Percentiles rank a stretch among this genome's conserved stretches.
phyloP scores from a whole-genome alignment of 495 filamentous ascomycete species.

The Penicillium soppii region DNA sequence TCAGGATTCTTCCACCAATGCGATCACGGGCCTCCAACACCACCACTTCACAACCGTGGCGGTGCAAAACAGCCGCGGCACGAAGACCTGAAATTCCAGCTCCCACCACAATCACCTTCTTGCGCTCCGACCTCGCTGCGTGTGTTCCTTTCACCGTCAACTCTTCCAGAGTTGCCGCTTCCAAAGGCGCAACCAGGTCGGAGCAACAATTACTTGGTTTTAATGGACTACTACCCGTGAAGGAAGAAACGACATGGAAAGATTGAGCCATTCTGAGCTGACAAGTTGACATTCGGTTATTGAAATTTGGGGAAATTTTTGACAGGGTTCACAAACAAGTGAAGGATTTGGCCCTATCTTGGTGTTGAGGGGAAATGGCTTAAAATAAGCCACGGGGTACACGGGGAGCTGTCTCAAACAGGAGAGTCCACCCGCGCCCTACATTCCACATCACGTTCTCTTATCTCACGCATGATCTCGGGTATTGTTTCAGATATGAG shows the following conservation, averaged over 20 bases:
- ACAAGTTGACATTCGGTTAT: slow-evolving; percentile 22
- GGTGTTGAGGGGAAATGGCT: not conserved
- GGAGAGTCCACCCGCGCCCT: not conserved
- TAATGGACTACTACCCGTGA: slow-evolving; percentile 12
- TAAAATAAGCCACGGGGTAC: not conserved
- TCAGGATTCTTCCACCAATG: slow-evolving; percentile 26
- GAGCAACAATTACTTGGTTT: slow-evolving; percentile 26
- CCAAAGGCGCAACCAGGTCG: slow-evolving; percentile 22
- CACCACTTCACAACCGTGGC: slow-evolving; percentile 20
- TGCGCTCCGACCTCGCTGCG: slow-evolving; percentile 22
- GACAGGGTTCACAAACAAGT: too few species aligned
- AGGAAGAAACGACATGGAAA: slow-evolving; percentile 16
- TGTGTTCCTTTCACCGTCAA: slow-evolving; percentile 14
- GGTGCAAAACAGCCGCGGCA: slow-evolving; percentile 18
- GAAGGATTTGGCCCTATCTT: too few species aligned
- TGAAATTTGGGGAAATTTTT: too few species aligned
- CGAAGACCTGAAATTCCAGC: slow-evolving; percentile 24
- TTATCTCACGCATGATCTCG: not conserved
- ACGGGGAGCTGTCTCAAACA: not conserved
- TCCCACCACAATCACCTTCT: slow-evolving; percentile 27
- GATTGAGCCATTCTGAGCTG: slow-evolving; percentile 25
- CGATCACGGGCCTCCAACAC: slow-evolving; percentile 28
- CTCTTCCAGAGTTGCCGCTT: slow-evolving; percentile 14
- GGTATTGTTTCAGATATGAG: too few species aligned
- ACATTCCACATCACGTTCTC: not conserved